A percentile compares a stretch with the other conserved stretches of the same genome.
phyloP scores from a whole-genome alignment of 75 land plant genomes.

The Isoetes taiwanensis region DNA sequence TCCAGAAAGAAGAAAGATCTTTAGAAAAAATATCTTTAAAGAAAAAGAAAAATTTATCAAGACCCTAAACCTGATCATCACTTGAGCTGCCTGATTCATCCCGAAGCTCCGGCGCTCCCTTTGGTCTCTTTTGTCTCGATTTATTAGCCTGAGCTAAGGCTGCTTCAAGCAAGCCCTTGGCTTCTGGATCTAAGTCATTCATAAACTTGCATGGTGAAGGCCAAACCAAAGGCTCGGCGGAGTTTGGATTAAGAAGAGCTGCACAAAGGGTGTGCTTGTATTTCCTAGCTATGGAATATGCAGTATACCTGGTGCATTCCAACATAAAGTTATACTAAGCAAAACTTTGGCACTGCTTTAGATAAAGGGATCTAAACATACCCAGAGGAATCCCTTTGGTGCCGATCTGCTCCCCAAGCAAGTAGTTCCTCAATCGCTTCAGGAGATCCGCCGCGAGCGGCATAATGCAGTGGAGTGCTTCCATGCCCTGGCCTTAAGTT shows the following conservation, averaged over 20 bases:
- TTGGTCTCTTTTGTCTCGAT: slow-evolving; percentile 50
- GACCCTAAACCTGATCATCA: slow-evolving; percentile 30
- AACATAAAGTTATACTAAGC: not conserved
- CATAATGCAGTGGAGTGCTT: slow-evolving; percentile 67
- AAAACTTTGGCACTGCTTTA: not conserved
- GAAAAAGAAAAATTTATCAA: not conserved
- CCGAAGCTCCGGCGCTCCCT: slow-evolving; percentile 33
- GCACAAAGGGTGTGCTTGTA: slow-evolving; percentile 60
- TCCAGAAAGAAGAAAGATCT: not conserved
- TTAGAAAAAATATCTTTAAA: not conserved
- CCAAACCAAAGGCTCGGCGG: slow-evolving; percentile 93
- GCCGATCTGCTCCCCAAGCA: slow-evolving; percentile 77
- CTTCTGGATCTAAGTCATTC: slow-evolving; percentile 62
- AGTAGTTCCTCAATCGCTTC: slow-evolving; percentile 54
- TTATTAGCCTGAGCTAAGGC: slow-evolving; percentile 73
- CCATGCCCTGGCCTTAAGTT: slow-evolving; percentile 34
- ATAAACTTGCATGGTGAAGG: slow-evolving; percentile 88
- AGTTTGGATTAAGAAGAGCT: slow-evolving; percentile 65
- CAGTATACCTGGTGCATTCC: slow-evolving; percentile 44
- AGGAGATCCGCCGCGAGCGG: slow-evolving; percentile 53
- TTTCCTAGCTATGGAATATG: slow-evolving; percentile 59
- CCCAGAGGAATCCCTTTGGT: slow-evolving; percentile 47
- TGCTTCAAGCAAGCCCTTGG: slow-evolving; percentile 52
- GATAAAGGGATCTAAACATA: slow-evolving; percentile 8
- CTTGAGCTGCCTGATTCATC: slow-evolving; percentile 28